A percentile compares a stretch with the other conserved stretches of the same genome.
These are phyloP conservation scores for Nyctanthes arbortristis DNA, from an alignment of 257 asterid species.

Conservation along the genomic window DNA sequence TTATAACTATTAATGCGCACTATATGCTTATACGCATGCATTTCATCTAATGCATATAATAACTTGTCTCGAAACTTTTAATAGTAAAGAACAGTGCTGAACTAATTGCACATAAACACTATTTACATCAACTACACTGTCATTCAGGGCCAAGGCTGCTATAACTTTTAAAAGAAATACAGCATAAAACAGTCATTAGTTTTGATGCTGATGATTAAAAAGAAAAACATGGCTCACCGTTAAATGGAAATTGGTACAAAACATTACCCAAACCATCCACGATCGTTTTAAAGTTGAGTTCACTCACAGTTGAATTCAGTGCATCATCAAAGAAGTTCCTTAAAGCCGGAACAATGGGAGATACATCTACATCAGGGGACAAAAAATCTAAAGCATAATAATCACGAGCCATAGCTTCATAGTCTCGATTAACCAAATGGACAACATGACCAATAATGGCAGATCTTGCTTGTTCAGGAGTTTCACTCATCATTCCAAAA, in stretches of 20 bases:
- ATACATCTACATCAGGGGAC: constrained; percentile 87
- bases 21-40: background rate
- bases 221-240: constrained; percentile 56
- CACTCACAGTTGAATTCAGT: constrained; percentile 87
- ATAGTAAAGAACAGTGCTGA: background rate
- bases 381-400: constrained; percentile 90
- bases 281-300: constrained; percentile 91
- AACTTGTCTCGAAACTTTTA: background rate
- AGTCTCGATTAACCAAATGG: constrained; percentile 97
- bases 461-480: constrained; percentile 95
- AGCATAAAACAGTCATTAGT: constrained; percentile 9
- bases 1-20: background rate
- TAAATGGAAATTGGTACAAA: constrained; percentile 85
- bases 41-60: background rate
- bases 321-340: constrained; percentile 88
- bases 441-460: constrained; percentile 99
- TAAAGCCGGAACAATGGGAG: constrained; percentile 95
- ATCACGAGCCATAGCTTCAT: constrained; percentile 99
- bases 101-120: background rate
- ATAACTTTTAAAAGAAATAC: constrained; percentile 11
- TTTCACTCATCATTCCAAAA: constrained; percentile 99
- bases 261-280: constrained; percentile 97
- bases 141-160: constrained; percentile 4
- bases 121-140: background rate
- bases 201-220: constrained; percentile 6